phyloP scores from a whole-genome alignment of 441 rosid species.

The Arabidopsis hybrid region DNA sequence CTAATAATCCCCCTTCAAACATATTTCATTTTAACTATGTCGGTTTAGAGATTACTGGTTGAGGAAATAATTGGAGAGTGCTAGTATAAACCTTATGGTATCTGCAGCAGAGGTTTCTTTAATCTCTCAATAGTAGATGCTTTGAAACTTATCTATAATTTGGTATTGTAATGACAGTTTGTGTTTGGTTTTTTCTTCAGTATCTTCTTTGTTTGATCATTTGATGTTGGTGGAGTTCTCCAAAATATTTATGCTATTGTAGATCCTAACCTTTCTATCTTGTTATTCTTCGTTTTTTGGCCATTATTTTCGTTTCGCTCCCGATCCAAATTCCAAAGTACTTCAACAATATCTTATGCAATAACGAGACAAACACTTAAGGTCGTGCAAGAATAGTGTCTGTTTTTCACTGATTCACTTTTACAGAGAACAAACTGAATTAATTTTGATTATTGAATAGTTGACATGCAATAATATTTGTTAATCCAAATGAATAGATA shows the following conservation, averaged over 20 bases:
- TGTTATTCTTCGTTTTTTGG: background rate
- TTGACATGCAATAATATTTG: background rate
- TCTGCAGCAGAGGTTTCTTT: conserved; percentile 35
- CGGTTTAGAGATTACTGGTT: conserved; percentile 42
- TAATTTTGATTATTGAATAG: background rate
- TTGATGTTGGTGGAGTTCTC: conserved; percentile 7
- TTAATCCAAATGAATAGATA: background rate
- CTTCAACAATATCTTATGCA: background rate
- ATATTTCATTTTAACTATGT: conserved; percentile 30
- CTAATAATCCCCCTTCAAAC: conserved; percentile 30
- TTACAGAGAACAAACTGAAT: background rate
- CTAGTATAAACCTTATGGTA: conserved; percentile 29
- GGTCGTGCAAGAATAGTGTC: background rate
- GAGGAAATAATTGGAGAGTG: conserved; percentile 28
- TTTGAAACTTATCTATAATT: conserved; percentile 29
- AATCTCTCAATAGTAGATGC: conserved; percentile 33
- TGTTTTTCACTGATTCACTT: background rate
- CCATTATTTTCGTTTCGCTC: background rate
- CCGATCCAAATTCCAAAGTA: background rate
- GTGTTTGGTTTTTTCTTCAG: conserved; percentile 6
- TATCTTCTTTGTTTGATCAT: background rate
- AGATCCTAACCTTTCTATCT: conserved; percentile 8
- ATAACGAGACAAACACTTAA: background rate
- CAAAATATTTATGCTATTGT: background rate
- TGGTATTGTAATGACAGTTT: conserved; percentile 42